Conservation (phyloP, 176 grass and related monocot genomes). For the Juncus inflexus region DNA sequence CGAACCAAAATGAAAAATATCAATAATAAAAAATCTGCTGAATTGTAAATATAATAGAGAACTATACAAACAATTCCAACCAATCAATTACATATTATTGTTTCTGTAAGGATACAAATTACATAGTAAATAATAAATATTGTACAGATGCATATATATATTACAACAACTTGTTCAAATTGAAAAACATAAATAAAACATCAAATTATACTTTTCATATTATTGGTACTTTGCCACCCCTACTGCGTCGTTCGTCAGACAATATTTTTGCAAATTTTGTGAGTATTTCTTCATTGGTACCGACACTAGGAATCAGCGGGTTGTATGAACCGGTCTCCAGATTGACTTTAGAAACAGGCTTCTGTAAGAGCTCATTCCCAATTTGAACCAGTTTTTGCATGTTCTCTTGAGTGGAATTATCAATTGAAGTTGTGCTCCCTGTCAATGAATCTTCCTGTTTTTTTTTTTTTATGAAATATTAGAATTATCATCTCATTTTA, state of each 20-base stretch:
- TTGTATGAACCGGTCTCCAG: conserved; percentile 43
- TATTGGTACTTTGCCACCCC: background rate
- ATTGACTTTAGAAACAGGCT: conserved; percentile 35
- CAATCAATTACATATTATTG: no score
- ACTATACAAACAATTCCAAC: no score
- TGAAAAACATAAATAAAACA: background rate
- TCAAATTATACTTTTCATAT: background rate
- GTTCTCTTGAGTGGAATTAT: no score
- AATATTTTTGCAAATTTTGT: conserved; percentile 25
- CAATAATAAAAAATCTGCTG: no score
- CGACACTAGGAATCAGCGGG: background rate
- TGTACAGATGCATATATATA: no score
- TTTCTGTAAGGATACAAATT: no score
- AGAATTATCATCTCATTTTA: no score
- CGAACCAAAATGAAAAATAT: no score
- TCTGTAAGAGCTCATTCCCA: conserved; percentile 28
- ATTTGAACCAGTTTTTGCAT: no score
- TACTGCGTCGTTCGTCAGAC: conserved; percentile 10
- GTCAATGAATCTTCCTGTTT: background rate
- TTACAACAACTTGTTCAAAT: background rate
- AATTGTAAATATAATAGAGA: no score
- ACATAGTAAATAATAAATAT: no score
- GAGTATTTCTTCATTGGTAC: conserved; percentile 52
- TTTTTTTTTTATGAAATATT: no score
- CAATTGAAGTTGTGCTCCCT: background rate